phyloP scores from a whole-genome alignment of 768 basidiomycete species.

The Tricholoma flavovirens region DNA sequence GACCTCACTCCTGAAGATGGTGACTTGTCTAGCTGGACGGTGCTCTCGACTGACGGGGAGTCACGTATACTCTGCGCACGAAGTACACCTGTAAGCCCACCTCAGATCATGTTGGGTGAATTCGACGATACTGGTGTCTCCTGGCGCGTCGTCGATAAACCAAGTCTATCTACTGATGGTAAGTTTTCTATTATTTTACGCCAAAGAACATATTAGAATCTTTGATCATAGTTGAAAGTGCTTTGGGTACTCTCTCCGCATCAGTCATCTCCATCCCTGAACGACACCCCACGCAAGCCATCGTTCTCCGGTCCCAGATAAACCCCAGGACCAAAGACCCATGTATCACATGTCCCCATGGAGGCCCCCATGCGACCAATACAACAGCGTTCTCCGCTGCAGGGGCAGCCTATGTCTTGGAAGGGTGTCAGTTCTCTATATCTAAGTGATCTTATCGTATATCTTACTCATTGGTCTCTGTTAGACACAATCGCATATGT shows the following conservation, averaged over 20 bases:
- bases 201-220: not conserved
- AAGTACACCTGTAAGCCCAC: conserved; percentile 42
- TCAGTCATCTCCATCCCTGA: conserved; percentile 46
- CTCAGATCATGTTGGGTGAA: conserved; percentile 45
- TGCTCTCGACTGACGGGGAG: conserved; percentile 44
- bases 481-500: conserved; percentile 54
- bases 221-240: conserved; percentile 32
- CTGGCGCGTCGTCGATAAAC: conserved; percentile 41
- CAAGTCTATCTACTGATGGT: conserved; percentile 37
- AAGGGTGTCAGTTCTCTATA: conserved; percentile 48
- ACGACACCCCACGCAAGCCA: conserved; percentile 46
- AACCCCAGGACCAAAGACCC: conserved; percentile 25
- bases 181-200: conserved; percentile 10
- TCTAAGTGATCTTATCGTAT: not conserved
- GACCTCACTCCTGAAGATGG: conserved; percentile 38
- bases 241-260: conserved; percentile 34
- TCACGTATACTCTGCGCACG: conserved; percentile 40
- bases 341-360: conserved; percentile 53
- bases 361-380: conserved; percentile 52
- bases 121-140: conserved; percentile 20
- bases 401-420: conserved; percentile 42
- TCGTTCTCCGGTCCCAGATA: conserved; percentile 37
- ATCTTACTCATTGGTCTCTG: not conserved
- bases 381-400: conserved; percentile 43
- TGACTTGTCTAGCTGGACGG: conserved; percentile 44